Evolutionary conservation across 805 yeast genomes (phyloP).

Genomic region (Candida oleophila): DNA sequence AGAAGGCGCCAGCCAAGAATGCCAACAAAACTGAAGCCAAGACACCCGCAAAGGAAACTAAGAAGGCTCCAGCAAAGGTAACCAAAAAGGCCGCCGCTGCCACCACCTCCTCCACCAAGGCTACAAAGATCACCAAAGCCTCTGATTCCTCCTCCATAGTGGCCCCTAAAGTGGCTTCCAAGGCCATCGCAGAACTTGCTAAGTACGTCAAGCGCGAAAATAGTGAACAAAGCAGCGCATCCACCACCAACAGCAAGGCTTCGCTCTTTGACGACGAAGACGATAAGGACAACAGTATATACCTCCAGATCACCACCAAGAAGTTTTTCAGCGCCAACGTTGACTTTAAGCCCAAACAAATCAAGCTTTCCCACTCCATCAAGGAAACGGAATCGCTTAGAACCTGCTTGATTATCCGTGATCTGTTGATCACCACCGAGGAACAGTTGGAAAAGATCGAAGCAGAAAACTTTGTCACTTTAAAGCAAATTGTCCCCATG

Average conservation of each 20-base stretch:
- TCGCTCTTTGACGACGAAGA: slow-evolving; percentile 45
- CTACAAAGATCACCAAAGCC: not conserved
- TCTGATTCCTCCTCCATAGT: slow-evolving; percentile 4
- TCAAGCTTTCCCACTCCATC: slow-evolving; percentile 48
- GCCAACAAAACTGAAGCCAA: slow-evolving; percentile 23
- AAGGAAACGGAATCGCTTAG: slow-evolving; percentile 41
- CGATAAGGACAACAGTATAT: slow-evolving; percentile 57
- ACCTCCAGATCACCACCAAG: slow-evolving; percentile 63
- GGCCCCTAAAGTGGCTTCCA: slow-evolving; percentile 15
- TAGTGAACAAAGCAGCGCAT: slow-evolving; percentile 21
- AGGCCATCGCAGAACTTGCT: slow-evolving; percentile 64
- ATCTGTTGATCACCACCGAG: slow-evolving; percentile 46
- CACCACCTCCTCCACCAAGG: not conserved
- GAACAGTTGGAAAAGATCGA: slow-evolving; percentile 47
- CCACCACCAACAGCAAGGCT: slow-evolving; percentile 28
- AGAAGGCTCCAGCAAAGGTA: slow-evolving; percentile 1
- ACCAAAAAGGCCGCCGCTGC: slow-evolving; percentile 7
- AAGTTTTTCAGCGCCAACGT: slow-evolving; percentile 61
- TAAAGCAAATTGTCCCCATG: slow-evolving; percentile 62
- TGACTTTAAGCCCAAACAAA: slow-evolving; percentile 54
- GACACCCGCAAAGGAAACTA: slow-evolving; percentile 28
- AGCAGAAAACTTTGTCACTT: slow-evolving; percentile 43
- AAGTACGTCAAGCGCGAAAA: slow-evolving; percentile 50
- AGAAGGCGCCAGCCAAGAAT: slow-evolving; percentile 13
- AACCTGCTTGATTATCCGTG: slow-evolving; percentile 70